These are phyloP conservation scores for Rubroboletus pulcherrimus DNA, from an alignment of 768 basidiomycete species.

Conservation along the genomic window DNA sequence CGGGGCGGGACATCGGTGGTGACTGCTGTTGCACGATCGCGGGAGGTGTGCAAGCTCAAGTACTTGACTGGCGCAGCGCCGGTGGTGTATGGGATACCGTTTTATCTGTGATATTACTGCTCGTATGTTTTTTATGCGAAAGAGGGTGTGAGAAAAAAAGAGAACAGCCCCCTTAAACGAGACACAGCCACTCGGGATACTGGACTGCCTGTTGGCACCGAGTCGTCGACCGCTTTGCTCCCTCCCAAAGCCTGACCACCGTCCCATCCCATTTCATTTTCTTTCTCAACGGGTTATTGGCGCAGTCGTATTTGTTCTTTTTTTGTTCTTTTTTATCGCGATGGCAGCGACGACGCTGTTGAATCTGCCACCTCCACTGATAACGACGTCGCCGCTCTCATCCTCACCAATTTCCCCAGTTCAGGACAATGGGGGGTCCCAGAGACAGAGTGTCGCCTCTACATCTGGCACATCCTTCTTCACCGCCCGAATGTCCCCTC, in stretches of 20 bases:
- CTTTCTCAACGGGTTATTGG: background rate
- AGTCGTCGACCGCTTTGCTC: background rate
- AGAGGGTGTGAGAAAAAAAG: background rate
- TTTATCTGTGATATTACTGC: constrained; percentile 52
- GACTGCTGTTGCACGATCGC: constrained; percentile 72
- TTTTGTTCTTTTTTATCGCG: background rate
- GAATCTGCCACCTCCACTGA: constrained; percentile 6
- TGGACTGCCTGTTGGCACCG: background rate
- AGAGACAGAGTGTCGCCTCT: constrained; percentile 26
- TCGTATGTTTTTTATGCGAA: background rate
- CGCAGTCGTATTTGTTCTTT: background rate
- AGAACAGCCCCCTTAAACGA: background rate
- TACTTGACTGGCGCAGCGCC: constrained; percentile 95
- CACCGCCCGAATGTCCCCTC: constrained; percentile 26
- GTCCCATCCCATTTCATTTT: background rate
- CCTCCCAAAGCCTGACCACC: background rate
- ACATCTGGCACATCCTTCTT: constrained; percentile 25
- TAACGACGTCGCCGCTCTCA: constrained; percentile 17
- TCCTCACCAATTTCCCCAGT: constrained; percentile 10
- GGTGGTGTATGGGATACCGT: constrained; percentile 93
- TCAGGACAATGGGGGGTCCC: constrained; percentile 11
- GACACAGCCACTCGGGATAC: constrained; percentile 14
- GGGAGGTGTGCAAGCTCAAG: constrained; percentile 82
- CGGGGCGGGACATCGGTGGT: constrained; percentile 49
- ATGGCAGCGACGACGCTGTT: constrained; percentile 14